phyloP scores from a whole-genome alignment of 139 green algal species.

The Helicosporidium sp. region DNA sequence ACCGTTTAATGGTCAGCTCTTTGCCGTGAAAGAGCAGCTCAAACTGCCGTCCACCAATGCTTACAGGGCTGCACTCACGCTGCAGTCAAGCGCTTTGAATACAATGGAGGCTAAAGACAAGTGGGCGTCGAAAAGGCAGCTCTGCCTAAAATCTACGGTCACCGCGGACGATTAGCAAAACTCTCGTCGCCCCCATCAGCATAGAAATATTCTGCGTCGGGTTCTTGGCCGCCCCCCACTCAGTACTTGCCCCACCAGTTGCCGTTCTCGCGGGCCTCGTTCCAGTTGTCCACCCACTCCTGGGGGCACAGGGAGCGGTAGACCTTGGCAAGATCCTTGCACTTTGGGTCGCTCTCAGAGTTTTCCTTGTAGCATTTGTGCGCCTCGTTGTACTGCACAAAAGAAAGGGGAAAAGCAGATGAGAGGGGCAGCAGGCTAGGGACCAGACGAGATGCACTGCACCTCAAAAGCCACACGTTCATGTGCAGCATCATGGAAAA shows the following conservation, averaged over 20 bases:
- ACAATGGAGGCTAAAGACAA: background rate
- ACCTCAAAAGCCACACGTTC: too few species aligned
- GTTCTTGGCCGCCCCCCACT: slow-evolving; percentile 1
- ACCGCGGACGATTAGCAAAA: background rate
- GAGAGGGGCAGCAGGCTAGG: too few species aligned
- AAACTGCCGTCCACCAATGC: background rate
- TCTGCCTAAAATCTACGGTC: too few species aligned
- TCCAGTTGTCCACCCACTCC: slow-evolving; percentile 57
- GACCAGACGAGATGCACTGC: too few species aligned
- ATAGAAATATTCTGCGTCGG: background rate
- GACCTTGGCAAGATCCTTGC: slow-evolving; percentile 44
- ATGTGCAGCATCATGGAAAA: too few species aligned
- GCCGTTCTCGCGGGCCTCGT: slow-evolving; percentile 36
- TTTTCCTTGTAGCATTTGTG: slow-evolving; percentile 62
- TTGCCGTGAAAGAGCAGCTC: too few species aligned
- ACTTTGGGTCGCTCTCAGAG: slow-evolving; percentile 46
- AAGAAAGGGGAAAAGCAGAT: too few species aligned
- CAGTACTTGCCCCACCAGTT: slow-evolving; percentile 34
- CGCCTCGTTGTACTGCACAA: slow-evolving; percentile 82
- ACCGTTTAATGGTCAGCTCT: too few species aligned
- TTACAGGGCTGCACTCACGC: background rate
- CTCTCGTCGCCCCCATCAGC: background rate
- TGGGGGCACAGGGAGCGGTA: slow-evolving; percentile 68
- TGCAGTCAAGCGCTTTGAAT: background rate
- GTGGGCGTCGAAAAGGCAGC: background rate